Evolutionary conservation across 164 flowering plant species (phyloP), one percentile per base, ranked within the genome.

Genomic region (Nymphaea colorata): DNA sequence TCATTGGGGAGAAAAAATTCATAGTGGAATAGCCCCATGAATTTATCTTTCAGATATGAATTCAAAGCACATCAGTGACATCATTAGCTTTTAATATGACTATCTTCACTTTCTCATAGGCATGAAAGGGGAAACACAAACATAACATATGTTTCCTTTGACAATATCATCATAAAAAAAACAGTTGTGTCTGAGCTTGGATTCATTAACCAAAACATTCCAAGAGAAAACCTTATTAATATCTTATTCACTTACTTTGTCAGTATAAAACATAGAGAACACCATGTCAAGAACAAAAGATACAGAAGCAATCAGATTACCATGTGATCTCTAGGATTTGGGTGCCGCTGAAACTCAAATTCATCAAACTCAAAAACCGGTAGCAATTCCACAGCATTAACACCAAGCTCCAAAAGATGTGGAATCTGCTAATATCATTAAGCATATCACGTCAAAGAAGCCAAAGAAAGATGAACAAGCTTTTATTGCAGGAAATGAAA

Each of bases 1-100:
- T 91, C 98, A 94, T 94, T n/a, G 98, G 98, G 74, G 98, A 85
- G 83, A 94, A 94, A 79, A 94, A 94, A 73, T 94, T 94, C 70
- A 88, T 81, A 8, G 98, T 94, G 44, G 98, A 94, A 75, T 94
- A 94, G 12, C 97, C 98, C 98, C 98, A 91, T 43, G 98, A 91
- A 73, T 94, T 94, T 72, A 94, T 79, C 98, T 94, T 67, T 63
- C 14, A 69, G 45, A 66, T 62, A 45, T 45, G 11, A 45, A 45
- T 45, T 45, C 11, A 10, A 45, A 10, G 11, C 5, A 5, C 53
- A 45, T 5, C 11, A 45, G 53, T 10, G 7, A 45, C 53, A 45
- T 25, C 36, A 25, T 25, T 25, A 25, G 11, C 53, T 45, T 45
- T 45, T 45, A 5, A 45, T 45, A 10, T 5, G 53, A 45, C 53